These are phyloP conservation scores for Blastocystis hominis DNA, from an alignment of 352 stramenopile genomes.

Conservation along the genomic window DNA sequence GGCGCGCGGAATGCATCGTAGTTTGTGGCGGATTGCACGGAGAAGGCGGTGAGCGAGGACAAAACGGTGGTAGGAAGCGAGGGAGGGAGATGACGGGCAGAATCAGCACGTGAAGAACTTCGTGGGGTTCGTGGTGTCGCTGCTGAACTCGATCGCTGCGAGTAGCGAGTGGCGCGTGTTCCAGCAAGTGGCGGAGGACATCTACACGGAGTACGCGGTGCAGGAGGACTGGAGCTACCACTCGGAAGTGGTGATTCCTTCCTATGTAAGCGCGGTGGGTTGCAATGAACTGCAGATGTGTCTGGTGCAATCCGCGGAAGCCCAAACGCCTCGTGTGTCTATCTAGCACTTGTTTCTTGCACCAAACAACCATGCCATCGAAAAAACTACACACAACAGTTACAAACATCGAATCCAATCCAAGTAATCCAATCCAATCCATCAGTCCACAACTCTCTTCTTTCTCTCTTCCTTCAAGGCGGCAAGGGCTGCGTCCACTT, in stretches of 20 bases:
- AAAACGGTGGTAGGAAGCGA: background rate
- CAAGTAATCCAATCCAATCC: background rate
- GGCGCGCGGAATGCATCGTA: background rate
- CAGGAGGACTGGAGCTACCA: background rate
- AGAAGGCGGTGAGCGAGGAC: background rate
- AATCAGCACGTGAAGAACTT: constrained; percentile 39
- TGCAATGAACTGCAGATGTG: background rate
- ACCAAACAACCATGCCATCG: too few relatives aligned
- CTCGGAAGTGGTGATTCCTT: background rate
- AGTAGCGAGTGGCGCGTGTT: background rate
- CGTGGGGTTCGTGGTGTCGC: background rate
- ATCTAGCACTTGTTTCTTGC: too few relatives aligned
- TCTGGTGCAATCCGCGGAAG: background rate
- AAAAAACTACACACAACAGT: too few relatives aligned
- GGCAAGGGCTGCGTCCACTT: background rate
- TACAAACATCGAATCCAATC: background rate
- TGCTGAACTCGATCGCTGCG: background rate
- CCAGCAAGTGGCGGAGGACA: background rate
- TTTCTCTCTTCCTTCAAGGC: background rate
- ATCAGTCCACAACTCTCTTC: too few relatives aligned
- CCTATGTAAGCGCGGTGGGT: background rate
- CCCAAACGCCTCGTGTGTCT: background rate
- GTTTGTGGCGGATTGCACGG: background rate
- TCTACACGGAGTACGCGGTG: background rate
- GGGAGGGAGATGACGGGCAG: background rate